Conservation (phyloP, 2,329 filamentous ascomycete genomes). For the Fusarium nanum region DNA sequence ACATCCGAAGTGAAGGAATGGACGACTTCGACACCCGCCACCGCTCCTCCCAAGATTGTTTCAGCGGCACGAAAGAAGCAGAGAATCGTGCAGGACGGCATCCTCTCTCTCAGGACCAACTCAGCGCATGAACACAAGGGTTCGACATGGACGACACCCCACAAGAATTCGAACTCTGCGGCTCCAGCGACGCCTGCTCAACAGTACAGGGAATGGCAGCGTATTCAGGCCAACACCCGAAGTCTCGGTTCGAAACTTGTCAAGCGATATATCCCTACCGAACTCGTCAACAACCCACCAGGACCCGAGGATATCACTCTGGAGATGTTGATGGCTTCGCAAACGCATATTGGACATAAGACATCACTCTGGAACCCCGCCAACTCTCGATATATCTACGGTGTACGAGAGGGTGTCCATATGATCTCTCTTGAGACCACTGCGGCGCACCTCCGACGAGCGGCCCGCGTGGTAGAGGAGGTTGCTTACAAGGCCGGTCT, state of each 20-base stretch:
- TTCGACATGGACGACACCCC: conserved; percentile 50
- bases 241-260: conserved; percentile 62
- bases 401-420: conserved; percentile 87
- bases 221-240: conserved; percentile 57
- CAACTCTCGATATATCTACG: conserved; percentile 94
- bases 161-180: conserved; percentile 50
- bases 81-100: conserved; percentile 49
- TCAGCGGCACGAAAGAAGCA: conserved; percentile 50
- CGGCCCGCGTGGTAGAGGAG: conserved; percentile 90
- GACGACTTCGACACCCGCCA: conserved; percentile 38
- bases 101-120: conserved; percentile 52
- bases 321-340: conserved; percentile 88
- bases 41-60: conserved; percentile 40
- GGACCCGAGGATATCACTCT: conserved; percentile 84
- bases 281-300: conserved; percentile 78
- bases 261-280: conserved; percentile 72
- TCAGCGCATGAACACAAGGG: conserved; percentile 51
- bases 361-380: conserved; percentile 93
- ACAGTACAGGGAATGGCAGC: conserved; percentile 55
- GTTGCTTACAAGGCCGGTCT: conserved; percentile 85
- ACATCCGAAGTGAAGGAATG: conserved; percentile 32
- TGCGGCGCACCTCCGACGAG: conserved; percentile 88
- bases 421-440: conserved; percentile 93
- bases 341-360: conserved; percentile 90
- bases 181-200: conserved; percentile 53